Percentiles rank a stretch among this genome's conserved stretches.
Conservation (phyloP, 352 stramenopile species). For the Pythium guiyangense region DNA sequence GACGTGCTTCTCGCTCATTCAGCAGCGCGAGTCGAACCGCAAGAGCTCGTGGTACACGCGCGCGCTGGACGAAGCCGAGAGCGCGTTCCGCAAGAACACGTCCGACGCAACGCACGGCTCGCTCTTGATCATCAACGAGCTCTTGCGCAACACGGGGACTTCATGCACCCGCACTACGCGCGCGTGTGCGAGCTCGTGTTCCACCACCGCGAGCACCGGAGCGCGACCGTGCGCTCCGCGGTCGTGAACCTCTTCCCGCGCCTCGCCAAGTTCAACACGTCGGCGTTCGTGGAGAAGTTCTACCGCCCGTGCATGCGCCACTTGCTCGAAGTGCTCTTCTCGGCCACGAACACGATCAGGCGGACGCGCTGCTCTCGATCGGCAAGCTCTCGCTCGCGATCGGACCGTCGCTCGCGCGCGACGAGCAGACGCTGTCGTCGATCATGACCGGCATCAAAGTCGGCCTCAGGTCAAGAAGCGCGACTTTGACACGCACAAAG, state of each 20-base stretch:
- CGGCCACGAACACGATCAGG: conserved; percentile 71
- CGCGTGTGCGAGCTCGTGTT: conserved; percentile 75
- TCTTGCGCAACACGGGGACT: conserved; percentile 87
- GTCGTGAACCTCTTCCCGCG: conserved; percentile 84
- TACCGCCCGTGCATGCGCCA: conserved; percentile 84
- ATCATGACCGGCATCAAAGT: conserved; percentile 88
- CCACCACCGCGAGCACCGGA: conserved; percentile 76
- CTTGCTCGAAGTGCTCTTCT: conserved; percentile 79
- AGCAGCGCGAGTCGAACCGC: conserved; percentile 85
- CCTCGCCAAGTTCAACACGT: conserved; percentile 87
- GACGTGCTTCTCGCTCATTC: conserved; percentile 83
- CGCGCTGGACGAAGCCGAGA: conserved; percentile 72
- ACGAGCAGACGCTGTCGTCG: conserved; percentile 71
- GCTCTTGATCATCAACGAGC: conserved; percentile 81
- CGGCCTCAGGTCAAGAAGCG: conserved; percentile 81
- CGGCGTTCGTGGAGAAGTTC: conserved; percentile 79
- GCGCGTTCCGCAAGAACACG: conserved; percentile 65
- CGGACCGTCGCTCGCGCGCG: conserved; percentile 62
- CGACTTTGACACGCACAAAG: conserved; percentile 80
- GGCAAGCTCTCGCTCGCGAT: conserved; percentile 83
- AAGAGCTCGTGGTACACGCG: conserved; percentile 81
- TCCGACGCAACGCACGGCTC: conserved; percentile 79
- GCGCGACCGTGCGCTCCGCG: conserved; percentile 64
- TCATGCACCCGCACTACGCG: conserved; percentile 84
- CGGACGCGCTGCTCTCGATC: conserved; percentile 78